These are phyloP conservation scores for Tausonia pullulans DNA, from an alignment of 1,284 basidiomycete species.

Conservation along the genomic window DNA sequence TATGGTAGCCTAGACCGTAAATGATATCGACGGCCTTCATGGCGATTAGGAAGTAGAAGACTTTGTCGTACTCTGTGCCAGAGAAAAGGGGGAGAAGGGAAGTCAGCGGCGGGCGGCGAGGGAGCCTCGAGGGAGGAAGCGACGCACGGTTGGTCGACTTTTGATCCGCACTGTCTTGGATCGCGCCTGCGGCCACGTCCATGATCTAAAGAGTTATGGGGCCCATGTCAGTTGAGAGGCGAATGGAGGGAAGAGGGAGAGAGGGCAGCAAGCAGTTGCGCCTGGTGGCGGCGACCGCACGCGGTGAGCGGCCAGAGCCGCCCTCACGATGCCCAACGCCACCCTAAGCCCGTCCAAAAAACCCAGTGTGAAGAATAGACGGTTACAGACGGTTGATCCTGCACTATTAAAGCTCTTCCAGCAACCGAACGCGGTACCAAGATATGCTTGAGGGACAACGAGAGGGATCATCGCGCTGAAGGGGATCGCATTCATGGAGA, in stretches of 20 bases:
- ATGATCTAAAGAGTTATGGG: constrained; percentile 31
- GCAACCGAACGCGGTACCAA: constrained; percentile 38
- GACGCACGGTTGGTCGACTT: constrained; percentile 13
- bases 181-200: constrained; percentile 34
- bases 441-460: constrained; percentile 30
- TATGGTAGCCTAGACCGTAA: constrained; percentile 31
- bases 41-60: constrained; percentile 37
- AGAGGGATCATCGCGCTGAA: constrained; percentile 37
- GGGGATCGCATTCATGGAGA: constrained; percentile 32
- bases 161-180: constrained; percentile 15
- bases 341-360: neutral
- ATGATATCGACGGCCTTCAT: constrained; percentile 33
- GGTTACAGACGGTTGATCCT: constrained; percentile 10
- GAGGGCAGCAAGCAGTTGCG: too few species aligned
- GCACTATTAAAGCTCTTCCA: constrained; percentile 32
- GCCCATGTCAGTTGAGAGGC: constrained; percentile 18
- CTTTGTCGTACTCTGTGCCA: constrained; percentile 28
- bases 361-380: neutral
- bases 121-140: neutral
- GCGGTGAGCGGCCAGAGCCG: too few species aligned
- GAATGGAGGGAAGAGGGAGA: neutral
- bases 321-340: too few species aligned
- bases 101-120: neutral
- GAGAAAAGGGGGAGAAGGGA: neutral
- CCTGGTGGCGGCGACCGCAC: too few species aligned